A percentile compares a stretch with the other conserved stretches of the same genome.
phyloP scores from a whole-genome alignment of 768 basidiomycete genomes.

The Chalciporus piperatus region DNA sequence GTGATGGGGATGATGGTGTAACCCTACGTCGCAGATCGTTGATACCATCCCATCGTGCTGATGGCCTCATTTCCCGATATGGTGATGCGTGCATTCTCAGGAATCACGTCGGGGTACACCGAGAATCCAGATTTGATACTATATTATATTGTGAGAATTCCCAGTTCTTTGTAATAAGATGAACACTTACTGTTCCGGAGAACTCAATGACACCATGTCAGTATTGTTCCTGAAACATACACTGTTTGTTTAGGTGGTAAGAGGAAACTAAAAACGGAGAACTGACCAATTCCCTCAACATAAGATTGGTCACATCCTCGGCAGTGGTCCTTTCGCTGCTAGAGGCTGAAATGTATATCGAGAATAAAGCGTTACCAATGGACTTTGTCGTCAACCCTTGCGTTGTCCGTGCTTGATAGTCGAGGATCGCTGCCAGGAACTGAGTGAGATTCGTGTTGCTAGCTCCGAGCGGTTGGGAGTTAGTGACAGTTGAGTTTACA shows the following conservation, averaged over 20 bases:
- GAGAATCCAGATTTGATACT: conserved; percentile 10
- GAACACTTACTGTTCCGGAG: neutral
- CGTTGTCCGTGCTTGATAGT: conserved; percentile 5
- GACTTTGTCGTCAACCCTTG: conserved; percentile 15
- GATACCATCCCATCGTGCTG: conserved; percentile 3
- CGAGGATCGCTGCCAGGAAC: conserved; percentile 11
- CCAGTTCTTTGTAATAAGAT: neutral
- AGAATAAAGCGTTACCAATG: conserved; percentile 19
- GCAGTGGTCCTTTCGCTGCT: neutral
- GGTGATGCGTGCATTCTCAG: neutral
- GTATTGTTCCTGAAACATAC: neutral
- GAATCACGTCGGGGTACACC: neutral
- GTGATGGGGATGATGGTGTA: conserved; percentile 8
- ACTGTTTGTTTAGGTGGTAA: too few relatives aligned
- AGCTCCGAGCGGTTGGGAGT: neutral
- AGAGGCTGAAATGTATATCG: neutral
- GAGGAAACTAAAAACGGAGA: too few relatives aligned
- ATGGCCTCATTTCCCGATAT: neutral
- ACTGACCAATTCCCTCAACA: conserved; percentile 5
- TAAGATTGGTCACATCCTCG: neutral
- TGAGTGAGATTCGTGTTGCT: conserved; percentile 5
- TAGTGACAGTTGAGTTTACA: neutral
- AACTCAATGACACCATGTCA: conserved; percentile 4
- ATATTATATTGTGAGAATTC: neutral
- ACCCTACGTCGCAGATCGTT: neutral